A percentile compares a stretch with the other conserved stretches of the same genome.
These are phyloP conservation scores for Coemansia sp. DNA, from an alignment of 192 early-diverging fungal species.

Conservation along the genomic window DNA sequence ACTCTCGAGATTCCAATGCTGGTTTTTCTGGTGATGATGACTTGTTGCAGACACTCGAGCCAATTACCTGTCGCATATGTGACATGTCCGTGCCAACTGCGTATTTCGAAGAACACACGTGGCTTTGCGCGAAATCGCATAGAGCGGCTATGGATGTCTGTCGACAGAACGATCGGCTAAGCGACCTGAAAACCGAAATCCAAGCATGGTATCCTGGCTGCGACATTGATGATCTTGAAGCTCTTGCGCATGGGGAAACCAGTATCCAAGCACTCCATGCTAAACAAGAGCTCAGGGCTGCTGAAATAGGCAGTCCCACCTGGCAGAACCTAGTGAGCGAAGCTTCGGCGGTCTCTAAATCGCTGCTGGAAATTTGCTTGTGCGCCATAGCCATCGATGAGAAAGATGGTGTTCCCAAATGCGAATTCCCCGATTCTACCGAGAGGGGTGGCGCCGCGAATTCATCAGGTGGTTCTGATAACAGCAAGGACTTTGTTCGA, in stretches of 20 bases:
- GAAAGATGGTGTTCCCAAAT: slow-evolving; percentile 28
- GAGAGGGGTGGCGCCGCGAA: not conserved
- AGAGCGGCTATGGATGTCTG: slow-evolving; percentile 48
- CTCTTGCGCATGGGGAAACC: slow-evolving; percentile 24
- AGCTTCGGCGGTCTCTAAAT: slow-evolving; percentile 10
- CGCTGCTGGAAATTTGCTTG: slow-evolving; percentile 19
- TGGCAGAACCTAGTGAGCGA: slow-evolving; percentile 31
- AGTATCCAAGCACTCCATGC: slow-evolving; percentile 13
- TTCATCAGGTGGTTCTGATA: not conserved
- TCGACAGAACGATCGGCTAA: slow-evolving; percentile 41
- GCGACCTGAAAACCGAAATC: slow-evolving; percentile 31
- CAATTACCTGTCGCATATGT: slow-evolving; percentile 46
- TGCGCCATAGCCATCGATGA: slow-evolving; percentile 22
- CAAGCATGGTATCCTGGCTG: slow-evolving; percentile 48
- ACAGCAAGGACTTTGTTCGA: slow-evolving; percentile 27
- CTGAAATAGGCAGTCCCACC: slow-evolving; percentile 13
- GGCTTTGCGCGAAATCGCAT: slow-evolving; percentile 48
- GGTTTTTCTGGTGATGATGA: too few relatives aligned
- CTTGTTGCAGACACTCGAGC: slow-evolving; percentile 13
- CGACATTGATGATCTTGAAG: slow-evolving; percentile 24
- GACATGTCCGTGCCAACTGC: slow-evolving; percentile 32
- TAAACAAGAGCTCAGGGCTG: slow-evolving; percentile 14
- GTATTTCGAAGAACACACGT: slow-evolving; percentile 49
- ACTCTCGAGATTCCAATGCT: not conserved
- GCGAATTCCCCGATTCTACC: not conserved